Conservation (phyloP, 2,329 filamentous ascomycete genomes). For the Lachnellula cervina region DNA sequence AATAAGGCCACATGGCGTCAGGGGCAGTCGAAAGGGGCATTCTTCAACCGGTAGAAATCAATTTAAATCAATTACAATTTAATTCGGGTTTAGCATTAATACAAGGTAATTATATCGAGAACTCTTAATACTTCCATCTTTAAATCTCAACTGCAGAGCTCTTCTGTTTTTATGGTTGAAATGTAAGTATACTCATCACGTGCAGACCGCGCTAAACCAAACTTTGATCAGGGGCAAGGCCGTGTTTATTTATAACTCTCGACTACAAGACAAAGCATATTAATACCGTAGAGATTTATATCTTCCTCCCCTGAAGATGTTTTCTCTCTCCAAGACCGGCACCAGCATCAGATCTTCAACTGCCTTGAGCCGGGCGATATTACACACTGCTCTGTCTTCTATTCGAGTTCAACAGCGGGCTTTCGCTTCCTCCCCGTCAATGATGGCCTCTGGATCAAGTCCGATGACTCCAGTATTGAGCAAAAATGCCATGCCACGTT, state of each 20-base stretch:
- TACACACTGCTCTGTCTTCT: neutral
- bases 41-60: no score
- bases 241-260: no score
- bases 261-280: neutral
- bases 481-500: slow-evolving; percentile 51
- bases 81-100: neutral
- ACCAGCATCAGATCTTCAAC: neutral
- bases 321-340: neutral
- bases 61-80: slow-evolving; percentile 28
- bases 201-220: no score
- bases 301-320: neutral
- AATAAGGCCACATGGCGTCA: neutral
- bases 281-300: neutral
- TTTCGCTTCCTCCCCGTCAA: neutral
- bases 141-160: neutral
- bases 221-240: no score
- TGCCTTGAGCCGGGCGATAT: neutral
- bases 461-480: slow-evolving; percentile 43
- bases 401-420: neutral
- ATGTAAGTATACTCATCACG: no score
- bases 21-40: neutral
- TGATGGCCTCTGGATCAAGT: neutral
- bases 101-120: neutral
- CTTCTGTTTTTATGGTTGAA: no score
- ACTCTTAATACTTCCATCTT: neutral